Base-by-base conservation (phyloP, 768 basidiomycete species). In the Collybiopsis confluens region DNA sequence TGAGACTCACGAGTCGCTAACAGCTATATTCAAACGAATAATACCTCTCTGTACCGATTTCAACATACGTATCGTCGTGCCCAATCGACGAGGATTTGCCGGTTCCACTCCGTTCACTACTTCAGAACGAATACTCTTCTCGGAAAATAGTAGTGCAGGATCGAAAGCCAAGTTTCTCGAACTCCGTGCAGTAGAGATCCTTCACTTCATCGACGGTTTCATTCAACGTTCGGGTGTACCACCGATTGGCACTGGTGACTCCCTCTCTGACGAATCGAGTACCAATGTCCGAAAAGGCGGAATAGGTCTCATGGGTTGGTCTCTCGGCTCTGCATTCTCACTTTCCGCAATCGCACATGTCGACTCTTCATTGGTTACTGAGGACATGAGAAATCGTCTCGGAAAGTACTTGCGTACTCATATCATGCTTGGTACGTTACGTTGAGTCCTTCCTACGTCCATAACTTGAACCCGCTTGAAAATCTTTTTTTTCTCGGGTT, bases 71-170 rank as follows among this genome's bases (percentile, higher is more conserved):
- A 50, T 75, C 35, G 65, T 76, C 21, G 62, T 68, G 4, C 45
- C 70, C 33, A 75, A 69, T 53, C 65, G 73, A 21, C 67, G 73
- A 0, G 63, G 65, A 37, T 74, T 71, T 46, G 63, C 65, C 10
- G 65, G 68, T 8, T 74, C 76, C 1, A 70, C 72, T 1, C 64
- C 65, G 1, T 67, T 64, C 57, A 58, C 64, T 1, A 28, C 55
- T 9, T 49, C 57, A 9, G 73, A 75, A 45, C 56, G 68, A 4
- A 38, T 45, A 4, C 52, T 61, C 0, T 9, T 62, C 24, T 53
- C 37, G 8, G 38, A 15, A 16, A 50, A 56, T 7, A 62, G 63
- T 6, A 43, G 61, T 1, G 61, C 61, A 0, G 61, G 58, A 7
- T 47, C 64, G 18, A 70, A 67, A 52, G 58, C 52, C 11, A 60